A percentile compares a stretch with the other conserved stretches of the same genome.
These are phyloP conservation scores for Pythium guiyangense DNA, from an alignment of 352 stramenopile species.

Conservation along the genomic window DNA sequence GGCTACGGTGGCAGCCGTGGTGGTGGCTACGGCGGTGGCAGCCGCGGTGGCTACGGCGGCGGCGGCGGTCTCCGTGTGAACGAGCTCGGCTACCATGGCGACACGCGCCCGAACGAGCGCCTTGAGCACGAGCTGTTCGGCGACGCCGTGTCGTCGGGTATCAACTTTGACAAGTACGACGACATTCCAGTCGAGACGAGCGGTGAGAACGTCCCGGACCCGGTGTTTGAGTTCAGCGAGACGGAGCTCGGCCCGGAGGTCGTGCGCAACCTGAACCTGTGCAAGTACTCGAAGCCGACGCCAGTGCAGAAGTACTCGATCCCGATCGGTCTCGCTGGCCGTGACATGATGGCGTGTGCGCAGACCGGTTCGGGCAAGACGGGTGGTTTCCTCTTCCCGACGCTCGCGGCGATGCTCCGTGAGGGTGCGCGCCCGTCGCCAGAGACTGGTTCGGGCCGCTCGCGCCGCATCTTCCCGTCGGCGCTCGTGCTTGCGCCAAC, in stretches of 20 bases:
- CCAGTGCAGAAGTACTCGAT: slow-evolving; percentile 99
- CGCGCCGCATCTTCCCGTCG: slow-evolving; percentile 87
- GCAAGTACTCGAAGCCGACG: slow-evolving; percentile 96
- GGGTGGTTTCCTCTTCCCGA: slow-evolving; percentile 95
- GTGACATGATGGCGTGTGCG: slow-evolving; percentile 99
- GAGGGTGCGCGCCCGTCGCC: slow-evolving; percentile 51
- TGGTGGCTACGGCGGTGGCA: slow-evolving; percentile 19
- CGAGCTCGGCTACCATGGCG: slow-evolving; percentile 96
- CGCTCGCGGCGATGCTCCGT: slow-evolving; percentile 95
- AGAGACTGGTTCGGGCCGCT: slow-evolving; percentile 44
- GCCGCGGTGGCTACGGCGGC: slow-evolving; percentile 35
- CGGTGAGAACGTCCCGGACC: slow-evolving; percentile 91
- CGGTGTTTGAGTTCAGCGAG: slow-evolving; percentile 86
- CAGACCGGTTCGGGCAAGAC: slow-evolving; percentile 98
- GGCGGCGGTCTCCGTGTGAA: slow-evolving; percentile 79
- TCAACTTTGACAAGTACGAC: slow-evolving; percentile 99
- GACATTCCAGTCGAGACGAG: slow-evolving; percentile 97
- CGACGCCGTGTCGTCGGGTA: slow-evolving; percentile 92
- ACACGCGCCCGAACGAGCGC: slow-evolving; percentile 88
- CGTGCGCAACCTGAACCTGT: slow-evolving; percentile 89
- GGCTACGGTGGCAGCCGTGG: slow-evolving; percentile 43
- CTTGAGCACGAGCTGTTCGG: slow-evolving; percentile 92
- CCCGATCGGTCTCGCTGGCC: slow-evolving; percentile 90
- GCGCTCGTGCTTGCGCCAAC: slow-evolving; percentile 94
- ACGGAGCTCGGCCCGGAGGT: slow-evolving; percentile 92